Percentiles rank a stretch among this genome's conserved stretches.
These are phyloP conservation scores for Ballota nigra DNA, from an alignment of 257 asterid genomes.

Conservation along the genomic window DNA sequence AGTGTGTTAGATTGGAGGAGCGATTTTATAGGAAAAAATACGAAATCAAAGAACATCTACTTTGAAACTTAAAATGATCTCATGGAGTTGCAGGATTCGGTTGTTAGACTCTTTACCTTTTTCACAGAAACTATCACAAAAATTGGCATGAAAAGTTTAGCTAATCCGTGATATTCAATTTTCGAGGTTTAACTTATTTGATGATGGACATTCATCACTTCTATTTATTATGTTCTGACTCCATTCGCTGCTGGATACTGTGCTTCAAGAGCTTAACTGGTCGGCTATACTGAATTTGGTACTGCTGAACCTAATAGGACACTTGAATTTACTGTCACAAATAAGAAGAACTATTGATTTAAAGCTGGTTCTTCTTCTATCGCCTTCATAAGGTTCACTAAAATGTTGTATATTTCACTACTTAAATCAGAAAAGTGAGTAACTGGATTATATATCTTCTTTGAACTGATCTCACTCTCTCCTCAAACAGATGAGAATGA, in stretches of 20 bases:
- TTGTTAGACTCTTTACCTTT: no score
- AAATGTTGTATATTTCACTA: neutral
- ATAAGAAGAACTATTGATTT: neutral
- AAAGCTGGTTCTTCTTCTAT: neutral
- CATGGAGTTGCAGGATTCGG: neutral
- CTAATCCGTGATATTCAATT: neutral
- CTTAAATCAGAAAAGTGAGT: neutral
- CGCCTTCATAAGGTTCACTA: neutral
- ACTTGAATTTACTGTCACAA: neutral
- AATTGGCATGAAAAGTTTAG: neutral
- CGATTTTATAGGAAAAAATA: no score
- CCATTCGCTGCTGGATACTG: neutral
- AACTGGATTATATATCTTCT: neutral
- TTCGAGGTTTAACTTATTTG: neutral
- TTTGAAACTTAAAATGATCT: neutral
- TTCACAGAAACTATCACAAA: neutral
- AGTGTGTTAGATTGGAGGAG: neutral
- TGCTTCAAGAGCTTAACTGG: neutral
- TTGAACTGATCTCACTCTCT: neutral
- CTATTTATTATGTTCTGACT: neutral
- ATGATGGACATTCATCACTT: neutral
- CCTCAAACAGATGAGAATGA: constrained; percentile 30
- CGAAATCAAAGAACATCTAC: neutral
- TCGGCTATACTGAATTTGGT: neutral
- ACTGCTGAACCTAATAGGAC: neutral